Base-by-base conservation (phyloP, 805 yeast species). In the Sugiyamaella valdiviana region DNA sequence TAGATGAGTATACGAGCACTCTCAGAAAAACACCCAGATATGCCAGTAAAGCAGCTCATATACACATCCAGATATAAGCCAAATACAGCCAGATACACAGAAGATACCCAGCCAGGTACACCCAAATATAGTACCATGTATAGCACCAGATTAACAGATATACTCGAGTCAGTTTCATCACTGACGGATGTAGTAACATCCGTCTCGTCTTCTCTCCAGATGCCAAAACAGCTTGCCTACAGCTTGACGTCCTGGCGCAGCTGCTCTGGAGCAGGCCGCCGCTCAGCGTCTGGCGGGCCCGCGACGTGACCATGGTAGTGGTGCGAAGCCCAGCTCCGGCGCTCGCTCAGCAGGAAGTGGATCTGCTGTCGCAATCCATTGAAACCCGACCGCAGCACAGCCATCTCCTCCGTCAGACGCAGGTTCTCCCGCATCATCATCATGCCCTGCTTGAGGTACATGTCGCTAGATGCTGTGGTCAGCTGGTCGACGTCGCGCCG, bases 351-450 rank as follows among this genome's bases (percentile, higher is more conserved):
- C 21, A 68, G 44, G 42, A 63, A 57, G 46, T 64, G 64, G 43
- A 68, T 38, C 51, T 68, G 72, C 29, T 68, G 66, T 2, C 69
- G 60, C n/a, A 68, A 49, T 10, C 65, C 59, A 32, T 62, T 64
- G 42, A 67, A 48, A 2, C 62, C 64, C 14, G 58, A 47, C 16
- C 63, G 57, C 35, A 67, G 48, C 37, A 57, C 56, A 17, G 60
- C 57, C 20, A 68, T 40, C 26, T 68, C 72, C 29, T 65, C 69
- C 24, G 57, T 52, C 17, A 58, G 53, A 14, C 66, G 60, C 26
- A 59, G 51, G 42, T 57, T 63, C 45, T 68, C 72, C 19, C 65
- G 62, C 54, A 60, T 61, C 19, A 65, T 57, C 53, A 61, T 50
- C 50, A 64, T 57, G 41, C 58, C 48, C 38, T 64, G 63, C 48